Evolutionary conservation across 148 eudicot species (phyloP), one percentile per base, ranked within the genome.

Genomic region (Cornus controversa): DNA sequence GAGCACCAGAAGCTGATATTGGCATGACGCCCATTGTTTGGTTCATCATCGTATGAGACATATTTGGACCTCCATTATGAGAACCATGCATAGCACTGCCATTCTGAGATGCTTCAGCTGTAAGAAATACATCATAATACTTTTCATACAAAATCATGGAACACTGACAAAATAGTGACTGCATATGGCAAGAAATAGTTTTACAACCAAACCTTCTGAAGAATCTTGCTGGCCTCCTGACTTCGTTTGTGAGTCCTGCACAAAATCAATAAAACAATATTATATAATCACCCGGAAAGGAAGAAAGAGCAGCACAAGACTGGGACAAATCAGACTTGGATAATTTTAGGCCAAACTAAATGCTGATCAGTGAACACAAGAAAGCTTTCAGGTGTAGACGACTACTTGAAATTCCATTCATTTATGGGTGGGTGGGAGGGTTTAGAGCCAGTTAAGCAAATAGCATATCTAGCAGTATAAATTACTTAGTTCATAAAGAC

Each of bases 71-170:
- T 40, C 97, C 98, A 83, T 93, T 96, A 80, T 89, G 98, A 67
- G 92, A 73, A 82, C 80, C 84, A 76, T 87, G 89, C 54, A 68
- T 69, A 58, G 86, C 81, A 76, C 85, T 86, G 54, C 97, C 98
- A 81, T 89, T 96, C 72, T 90, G 99, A 82, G 94, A 84, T 37
- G 80, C 88, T 75, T 86, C 91, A 28, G 79, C 95, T 88, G 89
- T 82, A 80, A 72, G 40, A 74, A 72, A 70, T 67, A 28, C 75
- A 78, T 67, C 27, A 54, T 70, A 64, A 54, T 11, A 76, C 45
- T 25, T 54, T 67, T 62, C 45, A 66, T 69, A 50, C 77, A 31
- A 57, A 58, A 68, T 64, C 20, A 63, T 40, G 34, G 10, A 80
- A 36, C 50, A 25, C 29, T n/a, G 37, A 23, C 26, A 67, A 67